These are phyloP conservation scores for Colletotrichum endophyticum DNA, from an alignment of 2,329 filamentous ascomycete genomes.

Conservation along the genomic window DNA sequence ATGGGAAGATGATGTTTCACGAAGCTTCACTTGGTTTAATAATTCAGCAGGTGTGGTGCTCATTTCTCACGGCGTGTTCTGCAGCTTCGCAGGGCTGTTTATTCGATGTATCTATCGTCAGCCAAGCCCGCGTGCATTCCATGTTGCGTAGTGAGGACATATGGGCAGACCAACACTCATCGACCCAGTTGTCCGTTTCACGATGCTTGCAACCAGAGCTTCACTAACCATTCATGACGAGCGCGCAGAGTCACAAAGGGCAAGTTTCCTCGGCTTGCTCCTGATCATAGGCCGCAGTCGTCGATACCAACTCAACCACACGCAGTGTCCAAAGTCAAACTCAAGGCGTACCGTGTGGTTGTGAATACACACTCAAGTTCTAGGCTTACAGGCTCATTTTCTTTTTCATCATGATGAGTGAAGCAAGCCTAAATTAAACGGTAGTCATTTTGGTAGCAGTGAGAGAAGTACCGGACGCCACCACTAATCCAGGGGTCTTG, in stretches of 20 bases:
- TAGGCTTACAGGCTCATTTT: not conserved
- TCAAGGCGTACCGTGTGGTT: not conserved
- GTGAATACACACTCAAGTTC: not conserved
- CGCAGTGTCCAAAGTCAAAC: not conserved
- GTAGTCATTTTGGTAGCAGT: not conserved
- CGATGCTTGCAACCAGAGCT: not conserved
- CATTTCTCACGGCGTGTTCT: not conserved
- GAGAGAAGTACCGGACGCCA: not conserved
- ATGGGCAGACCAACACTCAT: not conserved
- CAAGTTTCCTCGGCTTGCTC: not conserved
- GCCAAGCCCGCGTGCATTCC: not conserved
- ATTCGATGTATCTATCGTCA: not conserved
- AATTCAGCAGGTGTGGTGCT: not conserved
- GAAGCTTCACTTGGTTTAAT: not conserved
- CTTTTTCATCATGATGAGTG: not conserved
- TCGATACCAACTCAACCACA: not conserved
- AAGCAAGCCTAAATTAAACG: rapidly evolving
- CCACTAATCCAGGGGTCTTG: not conserved
- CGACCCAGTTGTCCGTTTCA: not conserved
- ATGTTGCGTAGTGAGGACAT: not conserved
- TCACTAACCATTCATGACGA: not conserved
- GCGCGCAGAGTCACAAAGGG: not conserved
- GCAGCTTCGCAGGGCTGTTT: not conserved
- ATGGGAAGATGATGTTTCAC: not conserved
- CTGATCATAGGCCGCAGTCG: not conserved